Base-by-base conservation (phyloP, 2,329 filamentous ascomycete genomes). In the Colletotrichum sp. region DNA sequence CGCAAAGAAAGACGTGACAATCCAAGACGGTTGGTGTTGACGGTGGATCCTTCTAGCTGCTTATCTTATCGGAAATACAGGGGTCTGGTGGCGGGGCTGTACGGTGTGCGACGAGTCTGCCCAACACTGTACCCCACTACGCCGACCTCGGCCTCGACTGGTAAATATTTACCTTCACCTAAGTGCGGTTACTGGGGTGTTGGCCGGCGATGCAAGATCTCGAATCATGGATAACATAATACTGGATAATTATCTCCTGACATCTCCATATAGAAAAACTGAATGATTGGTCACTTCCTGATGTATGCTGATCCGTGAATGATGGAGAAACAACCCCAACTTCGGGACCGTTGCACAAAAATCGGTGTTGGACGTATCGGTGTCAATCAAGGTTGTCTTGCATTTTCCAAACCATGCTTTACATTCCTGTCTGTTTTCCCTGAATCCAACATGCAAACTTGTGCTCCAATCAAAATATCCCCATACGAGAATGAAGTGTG, bases 1-100 rank as follows among this genome's bases (percentile, higher is more conserved):
- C 39, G 62, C 60, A 57, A 66, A 15, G 24, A 39, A 48, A 15
- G 34, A 39, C 44, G 65, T 55, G 65, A 68, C 28, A 6, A 16
- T 18, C 32, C 28, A 18, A 18, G 36, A 22, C 13, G 22, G 32
- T 30, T 26, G 30, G 59, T 68, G 16, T 28, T 26, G 30, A 39
- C 15, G 5, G 36, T 62, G 63, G 64, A 65, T 39, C 39, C 13
- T 71, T 30, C 26, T 12, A 15, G 28, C 12, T 15, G 44, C 64
- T 76, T 76, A 76, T 76, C 74, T 76, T 76, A 76, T 76, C 74
- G 12, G 4, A 5, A 2, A 3, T 24, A 12, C 71, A 74, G 57
- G 70, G 73, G 39, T 52, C 6, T 9, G 4, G 32, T 73, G 34
- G 74, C 65, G 74, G 74, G 74, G 65, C 30, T 15, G 15, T 8